Conservation (phyloP, 2,329 filamentous ascomycete species). For the Trichoderma endophyticum region DNA sequence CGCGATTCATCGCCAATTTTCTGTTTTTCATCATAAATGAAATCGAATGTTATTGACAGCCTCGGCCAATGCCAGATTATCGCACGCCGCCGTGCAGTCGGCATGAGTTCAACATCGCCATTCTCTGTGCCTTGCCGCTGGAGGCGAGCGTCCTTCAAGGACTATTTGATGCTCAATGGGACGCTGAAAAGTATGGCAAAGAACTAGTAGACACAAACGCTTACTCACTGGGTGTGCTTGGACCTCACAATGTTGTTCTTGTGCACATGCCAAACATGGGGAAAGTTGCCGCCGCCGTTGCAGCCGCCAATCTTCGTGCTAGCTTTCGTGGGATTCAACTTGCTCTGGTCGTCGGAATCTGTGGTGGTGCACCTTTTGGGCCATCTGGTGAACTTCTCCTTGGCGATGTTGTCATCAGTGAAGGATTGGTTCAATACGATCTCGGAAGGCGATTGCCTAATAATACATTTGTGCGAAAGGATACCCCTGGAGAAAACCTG, state of each 20-base stretch:
- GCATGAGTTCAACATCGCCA: neutral
- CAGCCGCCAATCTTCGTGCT: slow-evolving; percentile 21
- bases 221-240: slow-evolving; percentile 26
- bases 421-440: neutral
- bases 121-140: slow-evolving; percentile 2
- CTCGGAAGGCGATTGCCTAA: neutral
- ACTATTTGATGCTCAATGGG: slow-evolving; percentile 18
- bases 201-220: slow-evolving; percentile 26
- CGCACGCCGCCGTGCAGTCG: neutral
- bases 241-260: slow-evolving; percentile 25
- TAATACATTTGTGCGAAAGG: neutral
- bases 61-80: neutral
- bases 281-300: slow-evolving; percentile 22
- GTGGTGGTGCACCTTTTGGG: neutral
- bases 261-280: slow-evolving; percentile 21
- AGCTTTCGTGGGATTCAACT: slow-evolving; percentile 31
- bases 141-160: slow-evolving; percentile 6
- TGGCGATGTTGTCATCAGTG: neutral
- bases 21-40: too few relatives aligned
- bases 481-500: neutral
- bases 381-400: neutral
- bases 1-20: too few relatives aligned
- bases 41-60: too few relatives aligned
- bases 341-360: slow-evolving; percentile 35
- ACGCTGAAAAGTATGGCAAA: slow-evolving; percentile 20